Base-by-base conservation (phyloP, 1,284 basidiomycete genomes). In the Xerocomus amazonicus region DNA sequence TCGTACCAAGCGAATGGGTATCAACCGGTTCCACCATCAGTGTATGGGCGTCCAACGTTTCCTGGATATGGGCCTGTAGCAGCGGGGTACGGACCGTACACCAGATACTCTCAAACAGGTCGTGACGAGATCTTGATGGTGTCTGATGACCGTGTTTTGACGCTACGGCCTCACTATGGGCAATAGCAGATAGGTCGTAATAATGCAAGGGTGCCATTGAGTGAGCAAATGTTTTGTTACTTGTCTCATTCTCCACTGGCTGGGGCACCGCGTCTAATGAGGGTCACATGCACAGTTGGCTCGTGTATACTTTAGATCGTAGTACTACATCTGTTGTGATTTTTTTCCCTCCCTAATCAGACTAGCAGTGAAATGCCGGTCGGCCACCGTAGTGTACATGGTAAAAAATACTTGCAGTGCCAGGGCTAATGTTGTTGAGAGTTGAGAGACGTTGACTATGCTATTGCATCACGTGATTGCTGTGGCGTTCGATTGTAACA, bases 81-180 rank as follows among this genome's bases (percentile, higher is more conserved):
- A 41, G 58, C 62, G 40, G 68, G 63, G 42, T 74, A 75, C 56
- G 65, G 69, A 23, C 70, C 69, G 53, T 72, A 71, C 17, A 42
- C 58, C 7, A 69, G 74, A 28, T 65, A 75, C 52, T 67, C 70
- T 23, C 77, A 77, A 54, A 72, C 77, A 9, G 80, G 79, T 12
- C 77, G 87, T 32, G 86, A 90, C 54, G 87, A 91, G 67, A 88
- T 90, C 59, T 68, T 90, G 51, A 80, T 90, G 67, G 86, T 87
- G 28, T 88, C 87, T 6, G 88, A 90, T 60, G 88, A 90, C 69
- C 80, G 84, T 28, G 81, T 90, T 49, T 73, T 90, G 68, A 77
- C 83, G 40, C 66, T 90, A 50, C 80, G 81, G 45, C 45, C 45
- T 68, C 29, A 17, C 47, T 51, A 45, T 49, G 4, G 52, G 53